Evolutionary conservation across 148 eudicot genomes (phyloP).

Genomic region (Camellia granthamiana): DNA sequence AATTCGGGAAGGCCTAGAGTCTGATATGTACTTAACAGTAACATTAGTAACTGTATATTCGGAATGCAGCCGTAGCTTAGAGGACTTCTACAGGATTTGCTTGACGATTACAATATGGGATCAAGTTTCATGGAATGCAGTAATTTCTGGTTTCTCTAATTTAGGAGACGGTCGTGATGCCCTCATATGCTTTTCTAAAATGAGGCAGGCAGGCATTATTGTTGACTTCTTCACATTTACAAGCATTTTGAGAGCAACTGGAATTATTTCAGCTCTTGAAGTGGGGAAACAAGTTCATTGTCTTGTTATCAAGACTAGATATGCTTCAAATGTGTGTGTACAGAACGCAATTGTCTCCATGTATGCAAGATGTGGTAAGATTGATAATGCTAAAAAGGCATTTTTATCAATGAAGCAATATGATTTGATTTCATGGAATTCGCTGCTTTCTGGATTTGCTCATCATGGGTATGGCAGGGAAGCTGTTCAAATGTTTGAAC

Average conservation of each 20-base stretch:
- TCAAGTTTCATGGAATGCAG: slow-evolving; percentile 62
- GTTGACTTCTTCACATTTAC: slow-evolving; percentile 44
- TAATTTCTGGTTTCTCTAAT: slow-evolving; percentile 52
- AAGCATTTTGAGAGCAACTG: slow-evolving; percentile 41
- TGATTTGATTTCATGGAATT: slow-evolving; percentile 65
- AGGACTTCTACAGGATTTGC: slow-evolving; percentile 37
- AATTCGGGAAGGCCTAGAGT: slow-evolving; percentile 42
- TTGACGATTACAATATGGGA: slow-evolving; percentile 35
- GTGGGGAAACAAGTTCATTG: slow-evolving; percentile 51
- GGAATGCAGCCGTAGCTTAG: slow-evolving; percentile 35
- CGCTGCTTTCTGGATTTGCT: slow-evolving; percentile 46
- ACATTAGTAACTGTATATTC: slow-evolving; percentile 48
- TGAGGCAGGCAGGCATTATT: slow-evolving; percentile 45
- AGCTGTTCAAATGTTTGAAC: slow-evolving; percentile 46
- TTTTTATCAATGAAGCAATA: slow-evolving; percentile 37
- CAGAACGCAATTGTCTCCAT: slow-evolving; percentile 63
- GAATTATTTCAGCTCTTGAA: slow-evolving; percentile 35
- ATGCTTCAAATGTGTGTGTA: slow-evolving; percentile 28
- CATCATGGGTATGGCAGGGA: slow-evolving; percentile 50
- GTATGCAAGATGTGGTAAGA: slow-evolving; percentile 53
- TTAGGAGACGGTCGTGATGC: slow-evolving; percentile 39
- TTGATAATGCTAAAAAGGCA: slow-evolving; percentile 40
- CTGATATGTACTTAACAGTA: slow-evolving; percentile 32
- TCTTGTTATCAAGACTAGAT: slow-evolving; percentile 39
- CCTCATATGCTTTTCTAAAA: slow-evolving; percentile 37